Evolutionary conservation across 352 stramenopile genomes (phyloP), one percentile per base, ranked within the genome.

Genomic region (Phytophthora niederhauseri): DNA sequence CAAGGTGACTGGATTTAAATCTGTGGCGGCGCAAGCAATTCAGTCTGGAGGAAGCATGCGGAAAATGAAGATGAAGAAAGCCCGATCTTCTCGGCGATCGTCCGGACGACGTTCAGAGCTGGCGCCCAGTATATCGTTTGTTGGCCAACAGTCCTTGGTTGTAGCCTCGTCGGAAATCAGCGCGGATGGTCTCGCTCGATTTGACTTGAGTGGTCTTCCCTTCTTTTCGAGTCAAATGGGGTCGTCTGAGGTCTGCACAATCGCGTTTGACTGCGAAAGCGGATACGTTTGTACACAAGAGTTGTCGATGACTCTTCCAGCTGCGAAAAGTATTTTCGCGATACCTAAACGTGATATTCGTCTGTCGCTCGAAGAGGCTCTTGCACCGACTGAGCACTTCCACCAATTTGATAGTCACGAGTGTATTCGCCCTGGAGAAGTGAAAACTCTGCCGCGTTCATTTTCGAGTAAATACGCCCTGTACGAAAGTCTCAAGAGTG

Each of bases 401-500:
- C 65, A 81, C 15, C 76, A 87, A 67, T 57, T 64, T 26, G 71
- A 84, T 17, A 68, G 58, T 2, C 74, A 87, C 28, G 66, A 76
- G 31, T 73, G 66, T 14, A 45, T 86, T 20, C 66, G 36, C 24
- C 26, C 54, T n/a, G 72, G 71, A 3, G 66, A 73, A 24, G 57
- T 58, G 15, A 62, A 70, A 48, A 61, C 34, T 1, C n/a, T 88
- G n/a, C 52, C 68, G 3, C 64, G 64, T 9, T 70, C 65, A 31
- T 70, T 70, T 58, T 71, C 66, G 2, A 81, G 61, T n/a, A 78
- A 84, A 20, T 72, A 75, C n/a, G 76, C 78, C 6, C 31, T 86
- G 12, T 86, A 89, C 28, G 66, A 77, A 8, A 73, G 49, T 14
- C 28, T 86, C 3, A 56, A 72, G 19, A 66, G 68, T 11, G 76